Base-by-base conservation (phyloP, 2,329 filamentous ascomycete genomes). In the Tolypocladium endophyticum region DNA sequence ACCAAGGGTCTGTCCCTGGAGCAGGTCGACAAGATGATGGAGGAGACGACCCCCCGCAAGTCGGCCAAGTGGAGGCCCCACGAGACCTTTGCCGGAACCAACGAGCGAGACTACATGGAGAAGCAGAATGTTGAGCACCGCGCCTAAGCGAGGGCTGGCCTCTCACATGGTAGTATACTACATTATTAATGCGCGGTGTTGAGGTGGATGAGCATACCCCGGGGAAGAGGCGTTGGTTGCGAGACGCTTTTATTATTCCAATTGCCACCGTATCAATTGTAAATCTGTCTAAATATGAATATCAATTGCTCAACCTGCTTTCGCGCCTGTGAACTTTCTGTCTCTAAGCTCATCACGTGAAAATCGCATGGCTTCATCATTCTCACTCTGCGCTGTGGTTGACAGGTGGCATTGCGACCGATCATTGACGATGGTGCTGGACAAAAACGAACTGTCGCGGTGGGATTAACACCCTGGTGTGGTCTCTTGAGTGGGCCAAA, bases 21-120 rank as follows among this genome's bases (percentile, higher is more conserved):
- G 77, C 87, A 91, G 77, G 87, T 91, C 69, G 88, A 91, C 78
- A 86, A 85, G 80, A 93, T 95, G 90, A 85, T 94, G 81, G 89
- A 92, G 79, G 89, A 95, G 84, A 86, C 84, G 45, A 90, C 84
- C 25, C 88, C 90, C 43, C 85, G 88, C 65, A 90, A 83, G 23
- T 92, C 88, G 3, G 78, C 84, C 76, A 87, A 85, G 77, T 94
- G 90, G 89, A 83, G 81, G 74, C 88, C 89, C 52, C 81, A 81
- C 68, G 78, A 78, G 67, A 92, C 88, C 66, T 92, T 88, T 65
- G 86, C 87, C 58, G 71, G 73, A 55, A 83, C 73, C 56, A 83
- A 64, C 25, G 65, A 68, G 61, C 70, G 67, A 55, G 66, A 70
- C 7, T 66, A 71, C 65, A 59, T 70, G 6, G 71, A 75, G 65